A percentile compares a stretch with the other conserved stretches of the same genome.
These are phyloP conservation scores for Trichoderma oligosporum DNA, from an alignment of 2,329 filamentous ascomycete genomes.

Conservation along the genomic window DNA sequence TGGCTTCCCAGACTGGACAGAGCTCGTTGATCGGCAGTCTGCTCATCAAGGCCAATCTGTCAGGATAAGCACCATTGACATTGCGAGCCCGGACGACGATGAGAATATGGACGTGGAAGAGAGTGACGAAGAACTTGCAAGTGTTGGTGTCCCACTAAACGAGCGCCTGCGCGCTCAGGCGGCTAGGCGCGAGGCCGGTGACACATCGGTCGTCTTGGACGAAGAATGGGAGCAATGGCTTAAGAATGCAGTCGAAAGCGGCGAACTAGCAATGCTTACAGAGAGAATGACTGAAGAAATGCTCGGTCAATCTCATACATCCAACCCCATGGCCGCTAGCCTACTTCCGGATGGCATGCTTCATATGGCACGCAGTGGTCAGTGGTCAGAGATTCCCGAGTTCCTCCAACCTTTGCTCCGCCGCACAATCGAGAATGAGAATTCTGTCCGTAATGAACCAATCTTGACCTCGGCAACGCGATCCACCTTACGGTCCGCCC, in stretches of 20 bases:
- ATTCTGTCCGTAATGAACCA: constrained; percentile 19
- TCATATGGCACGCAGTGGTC: constrained; percentile 51
- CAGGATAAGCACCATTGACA: constrained; percentile 13
- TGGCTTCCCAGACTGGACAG: constrained; percentile 58
- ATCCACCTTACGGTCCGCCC: neutral
- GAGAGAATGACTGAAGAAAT: constrained; percentile 40
- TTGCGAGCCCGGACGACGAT: constrained; percentile 24
- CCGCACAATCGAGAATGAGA: constrained; percentile 42
- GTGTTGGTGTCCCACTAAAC: constrained; percentile 60
- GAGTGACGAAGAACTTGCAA: constrained; percentile 49
- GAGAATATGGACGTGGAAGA: constrained; percentile 46
- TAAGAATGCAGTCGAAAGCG: constrained; percentile 65
- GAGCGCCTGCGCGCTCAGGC: constrained; percentile 62
- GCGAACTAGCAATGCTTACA: constrained; percentile 48
- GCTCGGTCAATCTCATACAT: constrained; percentile 30
- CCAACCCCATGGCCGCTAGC: constrained; percentile 30
- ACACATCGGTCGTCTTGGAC: constrained; percentile 57
- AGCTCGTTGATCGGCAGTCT: constrained; percentile 26
- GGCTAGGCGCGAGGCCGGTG: constrained; percentile 59
- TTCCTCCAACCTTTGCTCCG: constrained; percentile 52
- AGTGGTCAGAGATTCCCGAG: constrained; percentile 57
- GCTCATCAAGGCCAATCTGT: constrained; percentile 12
- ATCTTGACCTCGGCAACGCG: constrained; percentile 12
- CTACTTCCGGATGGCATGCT: constrained; percentile 52
- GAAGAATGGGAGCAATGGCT: constrained; percentile 73